These are phyloP conservation scores for Stagonosporopsis rhizophila DNA, from an alignment of 2,329 filamentous ascomycete species.

Conservation along the genomic window DNA sequence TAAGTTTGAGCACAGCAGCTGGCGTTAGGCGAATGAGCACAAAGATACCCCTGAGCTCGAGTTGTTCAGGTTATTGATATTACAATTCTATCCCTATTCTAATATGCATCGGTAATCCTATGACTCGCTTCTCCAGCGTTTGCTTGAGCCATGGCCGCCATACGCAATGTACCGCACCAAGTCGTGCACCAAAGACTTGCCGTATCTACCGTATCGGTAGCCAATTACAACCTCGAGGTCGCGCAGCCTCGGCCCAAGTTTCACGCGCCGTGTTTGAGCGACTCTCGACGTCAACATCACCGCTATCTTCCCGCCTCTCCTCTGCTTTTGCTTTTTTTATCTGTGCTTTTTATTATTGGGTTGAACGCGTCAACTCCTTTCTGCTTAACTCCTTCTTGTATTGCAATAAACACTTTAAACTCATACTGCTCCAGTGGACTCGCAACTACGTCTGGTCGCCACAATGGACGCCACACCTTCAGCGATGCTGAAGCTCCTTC, in stretches of 20 bases:
- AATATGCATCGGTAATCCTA: background rate
- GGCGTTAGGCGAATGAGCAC: constrained; percentile 20
- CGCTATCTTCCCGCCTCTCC: background rate
- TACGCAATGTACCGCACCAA: background rate
- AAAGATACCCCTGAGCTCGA: constrained; percentile 25
- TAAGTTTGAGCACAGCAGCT: constrained; percentile 5
- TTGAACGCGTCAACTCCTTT: background rate
- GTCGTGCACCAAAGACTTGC: background rate
- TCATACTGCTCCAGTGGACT: background rate
- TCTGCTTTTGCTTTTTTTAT: background rate
- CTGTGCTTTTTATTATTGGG: background rate
- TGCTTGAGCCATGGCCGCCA: background rate
- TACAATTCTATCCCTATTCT: background rate
- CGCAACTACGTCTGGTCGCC: background rate
- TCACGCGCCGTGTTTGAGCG: constrained; percentile 9
- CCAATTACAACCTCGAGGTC: constrained; percentile 5
- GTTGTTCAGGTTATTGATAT: constrained; percentile 13
- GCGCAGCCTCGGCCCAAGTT: constrained; percentile 13
- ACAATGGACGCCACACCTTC: constrained; percentile 47
- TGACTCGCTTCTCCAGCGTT: background rate
- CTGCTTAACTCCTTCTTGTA: background rate
- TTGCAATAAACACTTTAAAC: background rate
- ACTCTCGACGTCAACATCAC: constrained; percentile 15
- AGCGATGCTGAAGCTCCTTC: constrained; percentile 42
- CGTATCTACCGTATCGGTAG: constrained; percentile 8